Base-by-base conservation (phyloP, 192 early-diverging fungal genomes). In the Linnemannia zychae region DNA sequence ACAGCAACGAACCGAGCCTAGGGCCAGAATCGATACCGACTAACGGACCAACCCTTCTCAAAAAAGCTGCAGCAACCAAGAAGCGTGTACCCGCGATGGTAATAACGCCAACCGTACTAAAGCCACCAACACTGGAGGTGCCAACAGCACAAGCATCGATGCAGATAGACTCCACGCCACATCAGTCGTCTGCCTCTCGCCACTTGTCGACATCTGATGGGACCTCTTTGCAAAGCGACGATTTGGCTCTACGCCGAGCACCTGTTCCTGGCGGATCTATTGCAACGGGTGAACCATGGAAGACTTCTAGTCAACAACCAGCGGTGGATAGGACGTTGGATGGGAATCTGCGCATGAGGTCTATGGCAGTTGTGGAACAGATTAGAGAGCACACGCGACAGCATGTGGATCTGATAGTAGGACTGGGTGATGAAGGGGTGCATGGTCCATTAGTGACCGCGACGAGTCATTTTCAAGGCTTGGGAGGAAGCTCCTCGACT, bases 291-390 rank as follows among this genome's bases (percentile, higher is more conserved):
- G 57, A 24, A 12, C 3, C 28, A 2, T 63, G 57, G 57, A 31
- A 63, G 11, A 3, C 24, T 63, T n/a, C 15, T 63, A 13, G 57
- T 63, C 28, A n/a, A 31, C 12, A n/a, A 6, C 12, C 13, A 1
- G 57, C 24, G 28, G 28, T 31, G 24, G 57, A 33, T 13, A 63
- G 11, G 57, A 13, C 24, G 57, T 15, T 63, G 57, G 57, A 63
- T 63, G 57, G 57, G 31, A 31, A 63, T 22, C 57, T 63, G 12
- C 57, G 57, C 31, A 63, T 63, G 57, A 63, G 57, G 57, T 63
- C 57, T 24, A 63, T 31, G 28, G 57, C 57, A 0, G 57, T 63
- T 63, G 57, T 63, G 24, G 57, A 63, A 28, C 57, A 31, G 57
- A 63, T 63, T 2, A 63, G 57, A 63, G 57, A 63, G 12, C 57